Conservation (phyloP, 108 stramenopile species). For the Aureococcus anophagefferens region DNA sequence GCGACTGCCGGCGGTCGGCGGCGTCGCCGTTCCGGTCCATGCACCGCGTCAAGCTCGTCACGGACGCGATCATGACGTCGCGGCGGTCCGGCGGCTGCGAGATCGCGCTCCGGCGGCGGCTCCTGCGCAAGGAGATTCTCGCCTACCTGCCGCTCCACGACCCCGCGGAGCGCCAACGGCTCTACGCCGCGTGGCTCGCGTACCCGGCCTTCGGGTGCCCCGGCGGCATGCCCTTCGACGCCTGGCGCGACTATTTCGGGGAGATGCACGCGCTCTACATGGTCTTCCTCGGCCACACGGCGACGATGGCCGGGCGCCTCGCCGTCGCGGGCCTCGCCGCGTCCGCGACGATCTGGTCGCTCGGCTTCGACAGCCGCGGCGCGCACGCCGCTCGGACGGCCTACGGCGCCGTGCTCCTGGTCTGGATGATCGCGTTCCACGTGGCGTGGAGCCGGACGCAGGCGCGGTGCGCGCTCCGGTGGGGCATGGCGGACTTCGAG, state of each 20-base stretch:
- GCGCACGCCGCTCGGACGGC: neutral
- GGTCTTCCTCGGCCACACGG: slow-evolving; percentile 45
- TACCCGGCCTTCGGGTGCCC: neutral
- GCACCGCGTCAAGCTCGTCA: neutral
- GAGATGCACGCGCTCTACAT: slow-evolving; percentile 49
- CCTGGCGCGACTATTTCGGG: slow-evolving; percentile 42
- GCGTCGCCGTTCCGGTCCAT: neutral
- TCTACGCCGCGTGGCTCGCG: neutral
- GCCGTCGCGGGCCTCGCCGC: neutral
- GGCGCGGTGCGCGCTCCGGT: slow-evolving; percentile 5
- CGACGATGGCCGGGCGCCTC: neutral
- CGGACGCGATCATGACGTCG: neutral
- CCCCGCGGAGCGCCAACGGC: neutral
- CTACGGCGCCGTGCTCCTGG: slow-evolving; percentile 24
- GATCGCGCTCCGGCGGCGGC: neutral
- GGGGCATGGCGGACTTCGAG: slow-evolving; percentile 38
- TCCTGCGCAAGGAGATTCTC: neutral
- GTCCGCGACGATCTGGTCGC: too few species aligned
- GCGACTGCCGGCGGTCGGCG: too few species aligned
- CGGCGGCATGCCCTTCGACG: slow-evolving; percentile 22
- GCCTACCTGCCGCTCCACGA: neutral
- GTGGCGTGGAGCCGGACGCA: slow-evolving; percentile 31
- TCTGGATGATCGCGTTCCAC: slow-evolving; percentile 33
- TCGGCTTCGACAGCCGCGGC: neutral
- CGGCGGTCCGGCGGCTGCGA: neutral